These are phyloP conservation scores for Cyberlindnera saturnus DNA, from an alignment of 805 yeast species.

Conservation along the genomic window DNA sequence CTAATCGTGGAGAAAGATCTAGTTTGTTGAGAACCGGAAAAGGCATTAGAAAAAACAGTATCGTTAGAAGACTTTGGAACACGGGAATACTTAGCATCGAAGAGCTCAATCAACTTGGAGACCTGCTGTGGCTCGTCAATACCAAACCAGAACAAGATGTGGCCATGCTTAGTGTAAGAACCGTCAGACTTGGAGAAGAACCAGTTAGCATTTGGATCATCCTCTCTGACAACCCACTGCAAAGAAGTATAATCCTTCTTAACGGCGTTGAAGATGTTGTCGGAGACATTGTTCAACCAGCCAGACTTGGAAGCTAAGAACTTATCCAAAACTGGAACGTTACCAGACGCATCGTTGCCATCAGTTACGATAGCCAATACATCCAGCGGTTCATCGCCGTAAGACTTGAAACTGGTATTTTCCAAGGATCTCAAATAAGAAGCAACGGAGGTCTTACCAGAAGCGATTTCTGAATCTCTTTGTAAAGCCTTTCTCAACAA, in stretches of 20 bases:
- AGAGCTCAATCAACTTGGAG: constrained; percentile 55
- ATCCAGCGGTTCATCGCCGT: constrained; percentile 94
- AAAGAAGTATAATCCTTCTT: constrained; percentile 65
- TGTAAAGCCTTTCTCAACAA: constrained; percentile 68
- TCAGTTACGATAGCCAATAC: constrained; percentile 81
- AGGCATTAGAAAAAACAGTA: constrained; percentile 29
- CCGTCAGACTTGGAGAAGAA: constrained; percentile 92
- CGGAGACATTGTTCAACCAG: constrained; percentile 97
- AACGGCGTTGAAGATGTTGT: constrained; percentile 82
- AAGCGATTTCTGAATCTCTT: constrained; percentile 67
- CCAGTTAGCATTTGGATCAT: constrained; percentile 88
- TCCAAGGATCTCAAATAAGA: constrained; percentile 73
- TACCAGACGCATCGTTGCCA: constrained; percentile 28
- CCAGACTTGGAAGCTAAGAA: constrained; percentile 85
- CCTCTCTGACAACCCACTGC: constrained; percentile 88
- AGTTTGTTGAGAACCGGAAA: constrained; percentile 33
- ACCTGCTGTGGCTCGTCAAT: constrained; percentile 56
- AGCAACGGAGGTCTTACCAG: constrained; percentile 72
- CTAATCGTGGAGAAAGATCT: constrained; percentile 45
- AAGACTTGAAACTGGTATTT: constrained; percentile 57
- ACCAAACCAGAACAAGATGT: constrained; percentile 94
- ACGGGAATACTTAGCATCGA: constrained; percentile 31
- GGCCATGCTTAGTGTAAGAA: constrained; percentile 83
- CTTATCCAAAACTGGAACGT: constrained; percentile 70
- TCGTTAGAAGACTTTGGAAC: constrained; percentile 27